These are phyloP conservation scores for Phytopythium montanum DNA, from an alignment of 352 stramenopile species.

Conservation along the genomic window DNA sequence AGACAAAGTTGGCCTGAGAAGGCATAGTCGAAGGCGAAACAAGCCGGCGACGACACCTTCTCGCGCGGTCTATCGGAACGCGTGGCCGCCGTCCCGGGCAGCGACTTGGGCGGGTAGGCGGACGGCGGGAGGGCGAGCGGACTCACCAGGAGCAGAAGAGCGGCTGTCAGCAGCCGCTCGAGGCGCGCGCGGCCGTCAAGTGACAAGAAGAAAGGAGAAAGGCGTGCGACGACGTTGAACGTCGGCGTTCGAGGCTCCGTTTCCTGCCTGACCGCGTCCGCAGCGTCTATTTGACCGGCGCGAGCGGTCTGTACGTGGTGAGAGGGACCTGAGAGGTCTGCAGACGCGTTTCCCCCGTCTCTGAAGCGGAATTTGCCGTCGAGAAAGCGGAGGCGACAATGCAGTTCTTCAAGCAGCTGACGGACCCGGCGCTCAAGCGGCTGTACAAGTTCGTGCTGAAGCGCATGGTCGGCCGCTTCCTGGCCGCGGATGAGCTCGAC, in stretches of 20 bases:
- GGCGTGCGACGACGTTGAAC: no score
- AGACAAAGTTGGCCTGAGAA: no score
- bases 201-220: no score
- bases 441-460: constrained; percentile 92
- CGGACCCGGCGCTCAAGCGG: constrained; percentile 85
- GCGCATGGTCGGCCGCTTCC: constrained; percentile 85
- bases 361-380: neutral
- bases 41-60: neutral
- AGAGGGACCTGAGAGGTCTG: no score
- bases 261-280: no score
- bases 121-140: neutral
- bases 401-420: constrained; percentile 89
- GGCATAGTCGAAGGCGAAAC: neutral
- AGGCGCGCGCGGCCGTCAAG: no score
- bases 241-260: no score
- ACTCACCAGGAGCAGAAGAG: neutral
- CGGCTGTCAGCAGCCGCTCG: neutral
- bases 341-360: no score
- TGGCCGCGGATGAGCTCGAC: constrained; percentile 79
- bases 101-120: neutral
- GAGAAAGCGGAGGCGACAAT: constrained; percentile 16
- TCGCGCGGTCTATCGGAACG: neutral
- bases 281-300: no score
- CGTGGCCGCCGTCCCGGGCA: neutral
- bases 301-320: no score